phyloP scores from a whole-genome alignment of 2,329 filamentous ascomycete species.

The Dactylellina parvicollis region DNA sequence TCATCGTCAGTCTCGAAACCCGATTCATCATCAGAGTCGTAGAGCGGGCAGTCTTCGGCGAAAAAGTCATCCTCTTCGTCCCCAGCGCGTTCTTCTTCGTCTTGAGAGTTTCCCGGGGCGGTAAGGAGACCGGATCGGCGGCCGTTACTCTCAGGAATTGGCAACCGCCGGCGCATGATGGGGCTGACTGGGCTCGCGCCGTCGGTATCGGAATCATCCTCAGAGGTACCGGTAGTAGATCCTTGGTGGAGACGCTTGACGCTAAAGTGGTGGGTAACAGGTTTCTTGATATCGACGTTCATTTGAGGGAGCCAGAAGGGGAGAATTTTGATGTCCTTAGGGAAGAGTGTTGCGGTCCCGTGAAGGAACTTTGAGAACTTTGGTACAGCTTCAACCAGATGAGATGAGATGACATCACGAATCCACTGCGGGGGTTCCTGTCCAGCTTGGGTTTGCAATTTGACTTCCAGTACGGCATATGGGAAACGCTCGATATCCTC shows the following conservation, averaged over 20 bases:
- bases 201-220: conserved; percentile 77
- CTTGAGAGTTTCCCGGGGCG: conserved; percentile 45
- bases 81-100: conserved; percentile 60
- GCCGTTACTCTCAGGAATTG: conserved; percentile 22
- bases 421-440: conserved; percentile 98
- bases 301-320: conserved; percentile 99
- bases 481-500: conserved; percentile 91
- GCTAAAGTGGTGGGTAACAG: conserved; percentile 85
- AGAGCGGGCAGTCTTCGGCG: conserved; percentile 42
- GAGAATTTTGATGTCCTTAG: conserved; percentile 83
- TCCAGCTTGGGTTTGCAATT: conserved; percentile 93
- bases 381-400: conserved; percentile 96
- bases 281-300: conserved; percentile 96
- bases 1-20: conserved; percentile 48
- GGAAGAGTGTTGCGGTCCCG: conserved; percentile 87
- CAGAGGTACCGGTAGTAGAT: conserved; percentile 78
- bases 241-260: conserved; percentile 82
- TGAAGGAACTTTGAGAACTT: conserved; percentile 99
- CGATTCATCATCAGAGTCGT: conserved; percentile 47
- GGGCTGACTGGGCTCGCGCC: conserved; percentile 20
- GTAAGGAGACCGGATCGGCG: background rate
- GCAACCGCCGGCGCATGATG: conserved; percentile 19
- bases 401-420: conserved; percentile 87
- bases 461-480: conserved; percentile 95
- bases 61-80: conserved; percentile 51